These are phyloP conservation scores for Hypoxylon perforatum DNA, from an alignment of 495 filamentous ascomycete genomes.

Conservation along the genomic window DNA sequence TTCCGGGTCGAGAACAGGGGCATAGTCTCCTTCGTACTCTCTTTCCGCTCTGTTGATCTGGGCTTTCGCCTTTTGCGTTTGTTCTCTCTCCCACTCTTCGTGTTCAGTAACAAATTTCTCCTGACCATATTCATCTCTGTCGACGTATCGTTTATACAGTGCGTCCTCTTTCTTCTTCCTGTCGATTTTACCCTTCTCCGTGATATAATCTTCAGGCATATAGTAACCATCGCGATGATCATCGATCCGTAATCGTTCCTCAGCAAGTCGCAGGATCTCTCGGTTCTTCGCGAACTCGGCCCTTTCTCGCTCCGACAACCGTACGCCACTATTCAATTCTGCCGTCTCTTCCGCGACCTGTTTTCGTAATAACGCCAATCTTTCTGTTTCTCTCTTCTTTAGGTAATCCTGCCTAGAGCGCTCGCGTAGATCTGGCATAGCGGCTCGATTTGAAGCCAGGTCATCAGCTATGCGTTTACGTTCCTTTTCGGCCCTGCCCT, in stretches of 20 bases:
- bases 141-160: constrained; percentile 90
- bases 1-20: constrained; percentile 91
- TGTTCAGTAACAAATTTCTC: constrained; percentile 94
- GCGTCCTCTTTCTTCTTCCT: constrained; percentile 90
- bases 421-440: constrained; percentile 80
- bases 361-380: constrained; percentile 82
- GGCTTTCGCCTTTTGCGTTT: constrained; percentile 87
- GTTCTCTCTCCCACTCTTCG: constrained; percentile 95
- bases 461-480: constrained; percentile 52
- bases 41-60: constrained; percentile 81
- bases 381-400: constrained; percentile 89
- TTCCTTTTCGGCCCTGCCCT: constrained; percentile 66
- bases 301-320: constrained; percentile 80
- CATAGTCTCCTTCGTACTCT: constrained; percentile 88
- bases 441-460: constrained; percentile 46
- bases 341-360: constrained; percentile 92
- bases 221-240: constrained; percentile 94
- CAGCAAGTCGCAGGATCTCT: constrained; percentile 85
- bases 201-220: constrained; percentile 94
- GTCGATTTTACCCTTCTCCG: constrained; percentile 90
- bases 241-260: constrained; percentile 88
- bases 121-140: constrained; percentile 85
- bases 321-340: constrained; percentile 81
- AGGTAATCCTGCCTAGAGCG: constrained; percentile 92
- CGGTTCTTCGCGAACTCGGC: constrained; percentile 91